phyloP scores from a whole-genome alignment of 139 green algal species.

The Chlorella vulgaris region DNA sequence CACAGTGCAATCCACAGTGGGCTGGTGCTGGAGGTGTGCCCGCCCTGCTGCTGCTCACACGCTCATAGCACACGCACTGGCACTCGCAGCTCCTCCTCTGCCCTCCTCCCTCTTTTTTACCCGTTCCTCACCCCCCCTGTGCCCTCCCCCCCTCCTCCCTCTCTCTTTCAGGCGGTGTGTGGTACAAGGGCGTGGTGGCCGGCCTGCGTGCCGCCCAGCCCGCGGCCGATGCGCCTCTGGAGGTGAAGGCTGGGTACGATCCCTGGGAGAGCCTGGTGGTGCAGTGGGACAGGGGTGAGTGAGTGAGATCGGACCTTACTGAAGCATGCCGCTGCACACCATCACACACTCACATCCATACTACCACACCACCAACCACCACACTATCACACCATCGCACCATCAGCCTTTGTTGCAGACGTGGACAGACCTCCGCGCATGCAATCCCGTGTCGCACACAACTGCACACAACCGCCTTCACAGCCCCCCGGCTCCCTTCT shows the following conservation, averaged over 20 bases:
- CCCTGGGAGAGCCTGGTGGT: conserved; percentile 80
- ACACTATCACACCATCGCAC: too few species aligned
- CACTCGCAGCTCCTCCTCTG: too few species aligned
- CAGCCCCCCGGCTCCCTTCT: too few species aligned
- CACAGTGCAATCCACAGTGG: too few species aligned
- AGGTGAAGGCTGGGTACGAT: conserved; percentile 60
- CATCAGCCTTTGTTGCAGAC: too few species aligned
- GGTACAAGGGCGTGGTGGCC: conserved; percentile 73
- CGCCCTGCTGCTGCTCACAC: too few species aligned
- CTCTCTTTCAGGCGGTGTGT: conserved; percentile 63
- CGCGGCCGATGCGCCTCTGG: not conserved
- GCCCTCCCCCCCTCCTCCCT: not conserved
- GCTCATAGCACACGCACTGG: too few species aligned
- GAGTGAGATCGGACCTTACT: not conserved
- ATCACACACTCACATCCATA: not conserved
- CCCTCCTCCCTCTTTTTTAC: not conserved
- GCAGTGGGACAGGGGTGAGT: conserved; percentile 63
- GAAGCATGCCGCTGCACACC: not conserved
- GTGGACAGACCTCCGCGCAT: too few species aligned
- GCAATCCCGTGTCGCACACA: too few species aligned
- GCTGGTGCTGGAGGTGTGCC: too few species aligned
- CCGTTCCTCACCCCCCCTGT: not conserved
- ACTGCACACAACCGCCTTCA: too few species aligned
- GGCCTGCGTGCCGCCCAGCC: conserved; percentile 30
- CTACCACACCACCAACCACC: too few species aligned